Conservation (phyloP, 179 eudicot genomes). For the Beta corolliflora region DNA sequence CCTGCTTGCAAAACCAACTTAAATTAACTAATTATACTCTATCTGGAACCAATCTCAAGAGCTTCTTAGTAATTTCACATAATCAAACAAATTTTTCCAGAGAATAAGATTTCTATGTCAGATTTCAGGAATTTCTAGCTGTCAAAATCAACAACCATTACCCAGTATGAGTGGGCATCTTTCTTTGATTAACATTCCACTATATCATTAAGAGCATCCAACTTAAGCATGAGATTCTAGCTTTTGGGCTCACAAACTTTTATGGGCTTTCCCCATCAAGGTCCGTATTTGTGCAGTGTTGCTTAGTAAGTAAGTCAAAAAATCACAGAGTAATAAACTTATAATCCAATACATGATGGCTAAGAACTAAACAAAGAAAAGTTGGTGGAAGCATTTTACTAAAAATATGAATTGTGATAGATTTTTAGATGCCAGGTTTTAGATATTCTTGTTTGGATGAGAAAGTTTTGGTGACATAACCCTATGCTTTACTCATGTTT, state of each 20-base stretch:
- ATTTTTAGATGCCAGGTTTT: too few relatives aligned
- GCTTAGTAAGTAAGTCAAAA: slow-evolving; percentile 22
- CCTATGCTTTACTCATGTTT: background rate
- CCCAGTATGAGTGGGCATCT: slow-evolving; percentile 32
- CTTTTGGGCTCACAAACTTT: slow-evolving; percentile 36
- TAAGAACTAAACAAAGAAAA: background rate
- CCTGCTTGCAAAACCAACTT: background rate
- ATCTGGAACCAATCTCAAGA: slow-evolving; percentile 7
- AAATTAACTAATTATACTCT: background rate
- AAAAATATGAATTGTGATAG: too few relatives aligned
- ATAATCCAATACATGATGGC: slow-evolving; percentile 5
- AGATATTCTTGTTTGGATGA: background rate
- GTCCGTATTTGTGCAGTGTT: slow-evolving; percentile 15
- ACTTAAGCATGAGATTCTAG: slow-evolving; percentile 34
- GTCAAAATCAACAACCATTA: slow-evolving; percentile 30
- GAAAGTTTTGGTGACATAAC: slow-evolving; percentile 1
- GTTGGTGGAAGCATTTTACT: slow-evolving; percentile 10
- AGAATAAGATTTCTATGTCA: slow-evolving; percentile 17
- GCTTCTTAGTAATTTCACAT: background rate
- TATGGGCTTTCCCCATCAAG: slow-evolving; percentile 28
- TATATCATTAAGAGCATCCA: slow-evolving; percentile 26
- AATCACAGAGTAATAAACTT: background rate
- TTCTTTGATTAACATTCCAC: slow-evolving; percentile 27
- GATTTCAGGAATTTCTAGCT: slow-evolving; percentile 19
- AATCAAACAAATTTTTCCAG: background rate